phyloP scores from a whole-genome alignment of 495 filamentous ascomycete species.

The Penicillium desertorum region DNA sequence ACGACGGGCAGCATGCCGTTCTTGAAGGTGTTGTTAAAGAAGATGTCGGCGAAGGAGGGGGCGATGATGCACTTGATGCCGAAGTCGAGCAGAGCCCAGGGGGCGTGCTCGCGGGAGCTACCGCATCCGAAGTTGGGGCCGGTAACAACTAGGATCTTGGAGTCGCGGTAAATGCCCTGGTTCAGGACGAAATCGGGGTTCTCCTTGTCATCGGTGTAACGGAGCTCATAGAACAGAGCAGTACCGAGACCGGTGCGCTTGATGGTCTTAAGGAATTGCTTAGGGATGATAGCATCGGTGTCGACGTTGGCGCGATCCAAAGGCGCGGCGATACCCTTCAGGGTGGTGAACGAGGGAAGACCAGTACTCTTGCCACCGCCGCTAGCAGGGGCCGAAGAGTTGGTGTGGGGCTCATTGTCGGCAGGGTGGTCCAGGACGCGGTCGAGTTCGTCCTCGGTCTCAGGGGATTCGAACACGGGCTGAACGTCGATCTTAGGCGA shows the following conservation, averaged over 20 bases:
- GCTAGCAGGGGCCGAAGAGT: conserved; percentile 40
- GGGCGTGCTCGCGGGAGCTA: conserved; percentile 90
- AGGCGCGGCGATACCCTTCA: conserved; percentile 86
- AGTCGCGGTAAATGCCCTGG: conserved; percentile 75
- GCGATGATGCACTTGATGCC: conserved; percentile 94
- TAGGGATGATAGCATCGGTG: conserved; percentile 98
- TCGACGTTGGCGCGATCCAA: conserved; percentile 89
- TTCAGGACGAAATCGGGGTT: conserved; percentile 87
- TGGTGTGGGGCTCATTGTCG: conserved; percentile 63
- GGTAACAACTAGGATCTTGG: conserved; percentile 92
- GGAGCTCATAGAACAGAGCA: conserved; percentile 82
- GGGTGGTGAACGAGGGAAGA: conserved; percentile 75
- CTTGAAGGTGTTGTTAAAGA: conserved; percentile 99
- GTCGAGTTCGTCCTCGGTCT: conserved; percentile 75
- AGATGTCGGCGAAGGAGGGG: conserved; percentile 92
- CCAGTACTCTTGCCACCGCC: conserved; percentile 54
- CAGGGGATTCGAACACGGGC: conserved; percentile 68
- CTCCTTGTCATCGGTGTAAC: conserved; percentile 73
- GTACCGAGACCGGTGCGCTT: conserved; percentile 91
- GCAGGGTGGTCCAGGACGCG: conserved; percentile 73
- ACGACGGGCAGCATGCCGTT: conserved; percentile 95
- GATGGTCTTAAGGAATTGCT: conserved; percentile 99
- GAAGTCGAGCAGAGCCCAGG: conserved; percentile 96
- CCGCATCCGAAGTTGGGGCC: conserved; percentile 96
- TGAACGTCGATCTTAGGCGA: conserved; percentile 55